Base-by-base conservation (phyloP, 805 yeast species). In the Starmerella roubikii region DNA sequence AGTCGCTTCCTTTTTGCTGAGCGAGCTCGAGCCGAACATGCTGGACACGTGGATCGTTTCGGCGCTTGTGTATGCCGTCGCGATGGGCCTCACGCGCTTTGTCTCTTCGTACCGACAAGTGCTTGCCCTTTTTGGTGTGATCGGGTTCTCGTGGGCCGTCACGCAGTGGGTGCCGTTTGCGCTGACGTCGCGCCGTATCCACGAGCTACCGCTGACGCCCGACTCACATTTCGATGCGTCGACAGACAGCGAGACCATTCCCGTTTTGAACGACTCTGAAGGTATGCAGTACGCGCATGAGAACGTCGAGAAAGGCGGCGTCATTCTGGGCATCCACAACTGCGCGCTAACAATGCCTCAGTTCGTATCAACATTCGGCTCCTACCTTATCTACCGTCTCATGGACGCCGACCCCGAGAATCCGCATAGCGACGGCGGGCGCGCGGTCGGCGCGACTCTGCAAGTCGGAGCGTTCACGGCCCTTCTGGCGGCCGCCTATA, bases 151-250 rank as follows among this genome's bases (percentile, higher is more conserved):
- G 0, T 75, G 81, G 81, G 79, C 80, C 1, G 64, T 64, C 42
- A 75, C 78, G 0, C 61, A 72, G 15, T 75, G 81, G 81, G 74
- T 76, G 2, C 81, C 81, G 6, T 75, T 73, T 54, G 74, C 73
- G 1, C 50, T 75, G 28, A 72, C 75, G 10, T 69, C 77, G 25
- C 76, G 72, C 34, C 56, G 58, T 15, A 55, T 59, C 27, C 57
- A 50, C 28, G 45, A 48, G 35, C 45, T 57, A 18, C 55, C 55
- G 11, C 24, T 8, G 20, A 29, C 20, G 11, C 8, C 20, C 20
- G 31, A 29, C 12, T 12, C 31, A 4, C 20, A 17, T 8, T 10
- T 10, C 7, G 25, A 17, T 19, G n/a, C 10, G 6, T 7, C 11
- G 4, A 8, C 5, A 8, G 24, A 8, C 7, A 20, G 15, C 19